Base-by-base conservation (phyloP, 805 yeast species). In the Pichia gijzeniarum region DNA sequence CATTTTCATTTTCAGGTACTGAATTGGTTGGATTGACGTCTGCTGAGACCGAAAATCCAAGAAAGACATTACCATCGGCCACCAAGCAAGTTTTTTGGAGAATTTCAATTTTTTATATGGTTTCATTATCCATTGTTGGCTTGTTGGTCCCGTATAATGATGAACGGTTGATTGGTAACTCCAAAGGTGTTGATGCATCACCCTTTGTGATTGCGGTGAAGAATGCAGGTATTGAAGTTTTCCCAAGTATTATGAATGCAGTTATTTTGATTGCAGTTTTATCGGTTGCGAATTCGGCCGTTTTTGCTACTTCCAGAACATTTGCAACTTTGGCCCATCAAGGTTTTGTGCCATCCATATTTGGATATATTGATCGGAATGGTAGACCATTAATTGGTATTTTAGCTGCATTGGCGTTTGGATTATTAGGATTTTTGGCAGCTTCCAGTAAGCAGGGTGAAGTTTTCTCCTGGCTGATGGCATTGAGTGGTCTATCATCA, bases 301-400 rank as follows among this genome's bases (percentile, higher is more conserved):
- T 80, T 34, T 82, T 73, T 61, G 82, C 81, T 12, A 74, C 80
- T 44, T 79, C 86, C 40, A 73, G 88, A 67, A 73, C 85, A 12
- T 58, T 82, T 37, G 76, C 74, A 44, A 73, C 83, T 22, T 63
- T 82, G 56, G 81, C 85, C 7, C 76, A 74, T 43, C 83, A 79
- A 61, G 84, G 84, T 4, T 72, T 74, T 52, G 79, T 77, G 32
- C 86, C 87, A 49, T 58, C 61, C 40, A 53, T 72, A 25, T 72
- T 83, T 44, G 76, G 78, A 16, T 80, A 80, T 62, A 74, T 84
- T 46, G 91, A 85, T 60, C 71, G 79, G 45, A 67, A 67, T 39
- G 95, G 95, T 40, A 72, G 93, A 51, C 95, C 95, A 13, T 57
- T 82, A 41, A 73, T 73, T 38, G 87, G 86, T 12, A 74, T 82